Evolutionary conservation across 2,329 filamentous ascomycete genomes (phyloP), one percentile per base, ranked within the genome.

Genomic region (Penicillium hordei): DNA sequence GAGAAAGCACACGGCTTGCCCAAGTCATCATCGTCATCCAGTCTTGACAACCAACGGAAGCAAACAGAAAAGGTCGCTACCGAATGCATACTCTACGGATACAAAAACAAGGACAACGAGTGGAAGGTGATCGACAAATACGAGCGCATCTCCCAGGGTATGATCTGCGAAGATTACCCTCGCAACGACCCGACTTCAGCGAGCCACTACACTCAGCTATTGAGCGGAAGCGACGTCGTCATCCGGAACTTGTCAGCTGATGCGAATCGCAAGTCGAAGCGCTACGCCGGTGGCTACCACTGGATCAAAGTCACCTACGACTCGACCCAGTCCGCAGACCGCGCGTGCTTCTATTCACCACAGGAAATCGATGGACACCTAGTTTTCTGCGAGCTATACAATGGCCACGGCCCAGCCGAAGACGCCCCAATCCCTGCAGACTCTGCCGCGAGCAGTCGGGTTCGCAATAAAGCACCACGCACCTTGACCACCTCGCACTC

Each of bases 251-350:
- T 96, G 52, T 89, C 88, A 2, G 77, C 83, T 19, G 87, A 89
- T 38, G 90, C 95, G 67, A 86, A 92, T 55, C 81, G 83, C 52
- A 89, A 93, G 72, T 90, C 93, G 69, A 91, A 93, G 75, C 85
- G 83, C 60, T 92, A 91, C 61, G 89, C 88, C 45, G 90, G 91
- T 49, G 93, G 93, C 43, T 84, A 89, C 65, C 90, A 96, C 79
- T 97, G 93, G 93, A 91, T 97, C 67, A 92, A 92, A 73, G 81
- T 93, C 55, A 93, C 89, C 0, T 93, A 91, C 68, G 89, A 91
- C 75, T 90, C 86, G 42, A 81, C 83, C 48, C 83, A 89, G 64
- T 87, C 89, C 2, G 89, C 88, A 21, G 87, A 90, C 58, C 80
- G 85, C 12, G 89, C 89, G 23, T 77, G 87, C 42, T 88, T 83